phyloP scores from a whole-genome alignment of 352 stramenopile genomes.

The Phytophthora sansomeana region DNA sequence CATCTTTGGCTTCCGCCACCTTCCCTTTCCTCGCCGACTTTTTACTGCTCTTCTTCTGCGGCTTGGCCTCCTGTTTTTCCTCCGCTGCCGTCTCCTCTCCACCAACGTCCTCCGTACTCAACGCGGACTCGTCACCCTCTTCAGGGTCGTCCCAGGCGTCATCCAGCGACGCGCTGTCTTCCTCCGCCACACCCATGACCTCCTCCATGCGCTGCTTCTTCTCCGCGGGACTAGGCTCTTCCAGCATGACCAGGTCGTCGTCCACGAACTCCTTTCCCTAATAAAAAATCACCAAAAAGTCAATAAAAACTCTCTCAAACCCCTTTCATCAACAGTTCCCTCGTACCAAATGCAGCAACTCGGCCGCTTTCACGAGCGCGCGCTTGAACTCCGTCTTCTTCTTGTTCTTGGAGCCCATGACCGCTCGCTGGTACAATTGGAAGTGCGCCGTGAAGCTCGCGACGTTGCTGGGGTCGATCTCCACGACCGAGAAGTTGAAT shows the following conservation, averaged over 20 bases:
- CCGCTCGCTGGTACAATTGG: constrained; percentile 34
- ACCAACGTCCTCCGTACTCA: constrained; percentile 14
- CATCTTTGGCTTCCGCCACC: constrained; percentile 14
- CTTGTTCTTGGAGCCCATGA: constrained; percentile 38
- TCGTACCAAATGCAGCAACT: constrained; percentile 57
- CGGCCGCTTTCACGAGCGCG: constrained; percentile 42
- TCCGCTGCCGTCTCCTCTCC: constrained; percentile 12
- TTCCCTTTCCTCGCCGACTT: constrained; percentile 10
- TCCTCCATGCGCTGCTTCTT: constrained; percentile 48
- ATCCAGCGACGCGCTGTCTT: constrained; percentile 16
- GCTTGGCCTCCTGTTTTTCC: constrained; percentile 13
- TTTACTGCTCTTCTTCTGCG: constrained; percentile 21
- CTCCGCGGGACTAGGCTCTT: constrained; percentile 33
- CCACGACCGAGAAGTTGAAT: constrained; percentile 62
- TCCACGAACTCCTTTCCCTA: constrained; percentile 41
- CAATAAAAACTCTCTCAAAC: constrained; percentile 2
- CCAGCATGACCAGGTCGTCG: constrained; percentile 47
- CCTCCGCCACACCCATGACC: constrained; percentile 16
- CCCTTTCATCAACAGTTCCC: background rate
- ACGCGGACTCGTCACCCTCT: constrained; percentile 11
- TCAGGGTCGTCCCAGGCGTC: constrained; percentile 33
- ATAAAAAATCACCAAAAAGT: constrained; percentile 3
- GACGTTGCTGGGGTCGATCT: constrained; percentile 46
- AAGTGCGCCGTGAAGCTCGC: constrained; percentile 68
- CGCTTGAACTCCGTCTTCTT: constrained; percentile 48